Evolutionary conservation across 2,329 filamentous ascomycete genomes (phyloP), one percentile per base, ranked within the genome.

Genomic region (Claviceps monticola): DNA sequence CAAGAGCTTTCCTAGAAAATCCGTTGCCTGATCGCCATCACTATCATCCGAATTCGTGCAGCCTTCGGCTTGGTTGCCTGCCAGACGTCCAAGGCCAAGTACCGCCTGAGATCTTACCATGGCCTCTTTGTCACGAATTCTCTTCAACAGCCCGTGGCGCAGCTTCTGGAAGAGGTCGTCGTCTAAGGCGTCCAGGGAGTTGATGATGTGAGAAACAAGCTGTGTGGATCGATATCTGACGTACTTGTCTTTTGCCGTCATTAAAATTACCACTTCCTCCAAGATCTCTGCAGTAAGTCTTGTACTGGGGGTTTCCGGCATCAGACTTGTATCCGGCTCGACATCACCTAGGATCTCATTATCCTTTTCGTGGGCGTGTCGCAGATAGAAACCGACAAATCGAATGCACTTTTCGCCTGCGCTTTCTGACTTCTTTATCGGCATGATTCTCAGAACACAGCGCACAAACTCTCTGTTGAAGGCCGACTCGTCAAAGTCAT

Each of bases 31-130:
- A 21, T 76, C 75, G 21, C 74, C 74, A 36, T 86, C 82, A 53
- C 82, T 84, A 39, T 83, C 82, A 46, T 88, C 84, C 11, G 83
- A 79, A 56, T 86, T 78, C 38, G 76, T 77, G 58, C 80, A 80
- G 11, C 81, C 84, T 51, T 86, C 85, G 4, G 84, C 79, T 58
- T 86, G 82, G 59, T 88, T 88, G 21, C 84, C 84, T 6, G 88
- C 88, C 49, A 97, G 74, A 36, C 89, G 79, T 6, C 88, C 87
- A n/a, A 98, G 75, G 4, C 90, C 91, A 56, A 95, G 75, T 1
- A 95, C 88, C 6, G 93, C 93, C 66, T 98, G 93, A 5, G 93
- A 83, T 54, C 93, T 82, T 8, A 98, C 88, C 64, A 90, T 86
- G 6, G 89, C 80, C 65, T 98, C 93, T 68, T 96, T 97, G 69